Evolutionary conservation across 371 early-diverging fungal genomes (phyloP).

Genomic region (Sporodiniella umbellata): DNA sequence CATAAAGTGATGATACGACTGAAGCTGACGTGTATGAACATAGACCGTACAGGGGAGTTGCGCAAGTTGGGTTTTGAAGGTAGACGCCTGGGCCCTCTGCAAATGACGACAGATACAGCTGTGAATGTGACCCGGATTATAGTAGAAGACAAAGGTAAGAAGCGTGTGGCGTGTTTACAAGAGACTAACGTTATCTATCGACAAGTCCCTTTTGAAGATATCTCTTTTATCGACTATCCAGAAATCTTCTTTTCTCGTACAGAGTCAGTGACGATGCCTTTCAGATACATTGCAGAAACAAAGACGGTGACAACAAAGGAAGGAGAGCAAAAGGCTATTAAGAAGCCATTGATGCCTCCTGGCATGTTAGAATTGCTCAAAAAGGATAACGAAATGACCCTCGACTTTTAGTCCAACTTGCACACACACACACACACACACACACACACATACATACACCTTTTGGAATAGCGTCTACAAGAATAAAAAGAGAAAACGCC

Average conservation of each 20-base stretch:
- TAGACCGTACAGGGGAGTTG: conserved; percentile 75
- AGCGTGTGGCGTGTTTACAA: neutral
- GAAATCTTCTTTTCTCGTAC: conserved; percentile 66
- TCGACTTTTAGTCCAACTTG: conserved; percentile 49
- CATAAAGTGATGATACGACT: no score
- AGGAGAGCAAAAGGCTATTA: conserved; percentile 47
- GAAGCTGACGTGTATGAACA: no score
- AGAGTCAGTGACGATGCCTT: conserved; percentile 77
- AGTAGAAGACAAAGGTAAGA: conserved; percentile 55
- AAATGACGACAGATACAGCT: conserved; percentile 76
- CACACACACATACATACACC: no score
- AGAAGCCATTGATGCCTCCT: conserved; percentile 70
- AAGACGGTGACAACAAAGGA: conserved; percentile 46
- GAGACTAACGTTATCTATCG: neutral
- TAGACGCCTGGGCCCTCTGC: conserved; percentile 72
- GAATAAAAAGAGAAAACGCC: no score
- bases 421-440: no score
- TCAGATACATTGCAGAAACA: conserved; percentile 56
- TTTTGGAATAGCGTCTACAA: no score
- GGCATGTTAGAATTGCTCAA: conserved; percentile 76
- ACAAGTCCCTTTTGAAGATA: conserved; percentile 57
- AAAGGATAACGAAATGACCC: conserved; percentile 65
- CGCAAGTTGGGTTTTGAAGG: conserved; percentile 73
- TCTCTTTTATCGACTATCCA: conserved; percentile 73
- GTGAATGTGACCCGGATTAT: conserved; percentile 61